A percentile compares a stretch with the other conserved stretches of the same genome.
Evolutionary conservation across 2,329 filamentous ascomycete species (phyloP).

Genomic region (Fusarium coicis): DNA sequence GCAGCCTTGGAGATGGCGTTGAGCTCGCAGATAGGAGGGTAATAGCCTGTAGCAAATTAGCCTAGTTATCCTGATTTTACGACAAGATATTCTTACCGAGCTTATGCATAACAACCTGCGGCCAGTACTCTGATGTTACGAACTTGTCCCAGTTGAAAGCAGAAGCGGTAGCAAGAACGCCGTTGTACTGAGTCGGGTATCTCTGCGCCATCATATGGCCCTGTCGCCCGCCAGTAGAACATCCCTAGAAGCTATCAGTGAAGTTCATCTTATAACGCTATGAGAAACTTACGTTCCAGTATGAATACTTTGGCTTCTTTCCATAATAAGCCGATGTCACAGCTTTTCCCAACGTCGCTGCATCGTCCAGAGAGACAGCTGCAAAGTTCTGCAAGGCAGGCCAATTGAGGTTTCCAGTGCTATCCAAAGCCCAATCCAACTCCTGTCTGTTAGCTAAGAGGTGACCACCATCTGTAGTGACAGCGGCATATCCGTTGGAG

Average conservation of each 20-base stretch:
- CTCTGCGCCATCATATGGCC: constrained; percentile 63
- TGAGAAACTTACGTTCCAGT: constrained; percentile 52
- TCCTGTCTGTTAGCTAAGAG: background rate
- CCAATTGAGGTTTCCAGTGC: constrained; percentile 38
- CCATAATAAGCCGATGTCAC: constrained; percentile 56
- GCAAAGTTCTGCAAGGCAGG: constrained; percentile 44
- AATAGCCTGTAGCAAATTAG: constrained; percentile 1
- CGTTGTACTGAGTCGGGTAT: constrained; percentile 65
- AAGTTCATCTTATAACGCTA: accelerated
- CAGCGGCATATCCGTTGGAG: constrained; percentile 7
- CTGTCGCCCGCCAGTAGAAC: constrained; percentile 66
- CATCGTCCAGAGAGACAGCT: constrained; percentile 42
- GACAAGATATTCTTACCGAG: background rate
- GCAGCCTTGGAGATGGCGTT: constrained; percentile 48
- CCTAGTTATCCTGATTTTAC: accelerated
- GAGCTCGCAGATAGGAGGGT: constrained; percentile 50
- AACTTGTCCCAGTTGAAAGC: constrained; percentile 54
- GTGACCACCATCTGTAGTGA: constrained; percentile 27
- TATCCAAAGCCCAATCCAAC: constrained; percentile 29
- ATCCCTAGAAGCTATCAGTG: constrained; percentile 45
- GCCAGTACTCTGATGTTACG: constrained; percentile 33
- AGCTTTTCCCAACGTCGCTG: constrained; percentile 55
- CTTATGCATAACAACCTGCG: constrained; percentile 37
- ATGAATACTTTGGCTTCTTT: constrained; percentile 52
- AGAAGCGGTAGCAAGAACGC: constrained; percentile 60